Base-by-base conservation (phyloP, 2,329 filamentous ascomycete genomes). In the Colletotrichum euphorbiae region DNA sequence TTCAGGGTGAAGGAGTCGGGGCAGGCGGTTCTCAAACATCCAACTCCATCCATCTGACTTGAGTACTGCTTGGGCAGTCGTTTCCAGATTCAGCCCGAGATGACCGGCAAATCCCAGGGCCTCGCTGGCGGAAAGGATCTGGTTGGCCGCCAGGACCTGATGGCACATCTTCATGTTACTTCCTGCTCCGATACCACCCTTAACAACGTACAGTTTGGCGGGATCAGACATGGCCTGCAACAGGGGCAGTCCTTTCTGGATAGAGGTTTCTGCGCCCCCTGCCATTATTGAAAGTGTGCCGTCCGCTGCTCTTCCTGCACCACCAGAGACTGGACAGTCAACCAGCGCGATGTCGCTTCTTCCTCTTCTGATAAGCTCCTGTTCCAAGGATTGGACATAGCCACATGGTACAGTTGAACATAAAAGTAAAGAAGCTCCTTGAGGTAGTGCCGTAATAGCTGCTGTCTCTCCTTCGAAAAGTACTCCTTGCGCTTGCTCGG, bases 211-310 rank as follows among this genome's bases (percentile, higher is more conserved):
- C 5, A 94, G 80, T 75, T 92, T 92, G 12, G 74, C 71, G 3
- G 81, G 78, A 63, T 87, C 87, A 1, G 90, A 87, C 82, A 94
- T 87, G 71, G 86, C 85, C 59, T 87, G 81, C 2, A 94, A 82
- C 1, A 93, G 78, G 54, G 82, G 84, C 21, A 82, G 83, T 0
- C 85, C 89, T 64, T 85, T 85, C 38, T 83, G 80, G 2, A 93
- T 78, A 5, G 87, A 87, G 3, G 81, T 82, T 1, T 86, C 82
- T 0, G 85, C 80, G 0, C 84, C 90, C 2, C 89, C 88, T 0
- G 90, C 90, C 87, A 94, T 93, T 75, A 94, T 93, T 6, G 90
- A 91, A 2, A 91, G 77, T 0, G 88, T 90, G 2, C 89, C 89
- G 54, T 88, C 83, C 1, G 85, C 88, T 1, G 89, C 89, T 7